A percentile compares a stretch with the other conserved stretches of the same genome.
phyloP scores from a whole-genome alignment of 257 asterid species.

The Coffea canephora region DNA sequence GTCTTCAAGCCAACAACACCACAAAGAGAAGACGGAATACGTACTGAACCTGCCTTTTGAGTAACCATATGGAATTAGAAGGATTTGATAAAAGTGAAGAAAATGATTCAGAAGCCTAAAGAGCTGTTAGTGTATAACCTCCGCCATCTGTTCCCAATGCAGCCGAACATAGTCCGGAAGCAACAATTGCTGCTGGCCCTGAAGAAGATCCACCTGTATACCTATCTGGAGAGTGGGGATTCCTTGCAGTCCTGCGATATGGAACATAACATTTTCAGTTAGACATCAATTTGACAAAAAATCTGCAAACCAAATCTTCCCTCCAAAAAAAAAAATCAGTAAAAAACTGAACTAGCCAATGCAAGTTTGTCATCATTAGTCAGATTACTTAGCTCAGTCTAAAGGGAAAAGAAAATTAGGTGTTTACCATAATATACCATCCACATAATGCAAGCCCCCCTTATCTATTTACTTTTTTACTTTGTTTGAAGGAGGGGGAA shows the following conservation, averaged over 20 bases:
- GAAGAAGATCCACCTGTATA: slow-evolving; percentile 99
- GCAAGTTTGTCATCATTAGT: not conserved
- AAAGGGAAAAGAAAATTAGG: not conserved
- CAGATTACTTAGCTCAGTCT: not conserved
- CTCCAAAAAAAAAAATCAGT: not conserved
- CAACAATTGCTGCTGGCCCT: slow-evolving; percentile 97
- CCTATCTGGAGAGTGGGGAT: slow-evolving; percentile 93
- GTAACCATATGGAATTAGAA: slow-evolving; percentile 23
- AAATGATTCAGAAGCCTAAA: slow-evolving; percentile 25
- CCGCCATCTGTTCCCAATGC: slow-evolving; percentile 99
- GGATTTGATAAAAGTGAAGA: slow-evolving; percentile 6
- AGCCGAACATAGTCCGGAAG: slow-evolving; percentile 94
- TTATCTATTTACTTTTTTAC: not conserved
- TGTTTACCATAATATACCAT: not conserved
- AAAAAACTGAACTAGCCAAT: not conserved
- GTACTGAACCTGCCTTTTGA: slow-evolving; percentile 74
- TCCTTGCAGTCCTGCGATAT: slow-evolving; percentile 79
- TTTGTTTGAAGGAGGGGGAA: not conserved
- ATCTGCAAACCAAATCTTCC: not conserved
- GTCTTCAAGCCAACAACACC: slow-evolving; percentile 95
- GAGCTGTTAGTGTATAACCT: slow-evolving; percentile 57
- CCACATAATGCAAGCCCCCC: not conserved
- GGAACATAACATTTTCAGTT: not conserved
- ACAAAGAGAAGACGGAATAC: slow-evolving; percentile 95
- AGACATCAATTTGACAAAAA: not conserved